Evolutionary conservation across 345 rosid genomes (phyloP).

Genomic region (Moricandia arvensis): DNA sequence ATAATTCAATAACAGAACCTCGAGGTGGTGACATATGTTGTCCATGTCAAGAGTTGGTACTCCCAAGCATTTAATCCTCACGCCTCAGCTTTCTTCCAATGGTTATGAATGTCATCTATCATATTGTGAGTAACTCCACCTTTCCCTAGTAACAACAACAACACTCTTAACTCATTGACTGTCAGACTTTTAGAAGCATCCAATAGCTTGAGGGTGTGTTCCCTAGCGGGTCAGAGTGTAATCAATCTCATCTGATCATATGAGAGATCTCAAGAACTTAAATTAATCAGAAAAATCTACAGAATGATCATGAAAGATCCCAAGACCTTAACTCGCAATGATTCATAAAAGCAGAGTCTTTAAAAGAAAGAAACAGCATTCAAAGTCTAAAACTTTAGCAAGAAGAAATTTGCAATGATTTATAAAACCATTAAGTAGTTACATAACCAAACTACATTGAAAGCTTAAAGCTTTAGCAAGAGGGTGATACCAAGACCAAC

Average conservation of each 20-base stretch:
- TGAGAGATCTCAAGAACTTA: neutral
- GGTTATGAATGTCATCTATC: constrained; percentile 89
- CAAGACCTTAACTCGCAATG: neutral
- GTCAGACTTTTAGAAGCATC: neutral
- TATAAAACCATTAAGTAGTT: too few species aligned
- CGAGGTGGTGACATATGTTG: constrained; percentile 79
- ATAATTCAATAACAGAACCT: constrained; percentile 50
- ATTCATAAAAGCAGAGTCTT: neutral
- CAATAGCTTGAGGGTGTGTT: neutral
- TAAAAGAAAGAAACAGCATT: neutral
- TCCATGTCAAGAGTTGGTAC: constrained; percentile 94
- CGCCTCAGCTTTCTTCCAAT: constrained; percentile 93
- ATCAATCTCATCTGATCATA: neutral
- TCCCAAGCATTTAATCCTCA: constrained; percentile 91
- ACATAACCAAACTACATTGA: too few species aligned
- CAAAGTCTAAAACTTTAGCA: neutral
- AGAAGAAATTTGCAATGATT: too few species aligned
- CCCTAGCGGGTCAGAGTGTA: neutral
- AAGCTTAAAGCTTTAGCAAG: too few species aligned
- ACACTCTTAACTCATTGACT: neutral
- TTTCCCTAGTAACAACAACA: constrained; percentile 46
- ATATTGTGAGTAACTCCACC: constrained; percentile 90
- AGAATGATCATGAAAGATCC: neutral
- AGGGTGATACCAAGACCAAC: too few species aligned
- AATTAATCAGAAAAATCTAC: neutral